phyloP scores from a whole-genome alignment of 768 basidiomycete species.

The Lentinula detonsa region DNA sequence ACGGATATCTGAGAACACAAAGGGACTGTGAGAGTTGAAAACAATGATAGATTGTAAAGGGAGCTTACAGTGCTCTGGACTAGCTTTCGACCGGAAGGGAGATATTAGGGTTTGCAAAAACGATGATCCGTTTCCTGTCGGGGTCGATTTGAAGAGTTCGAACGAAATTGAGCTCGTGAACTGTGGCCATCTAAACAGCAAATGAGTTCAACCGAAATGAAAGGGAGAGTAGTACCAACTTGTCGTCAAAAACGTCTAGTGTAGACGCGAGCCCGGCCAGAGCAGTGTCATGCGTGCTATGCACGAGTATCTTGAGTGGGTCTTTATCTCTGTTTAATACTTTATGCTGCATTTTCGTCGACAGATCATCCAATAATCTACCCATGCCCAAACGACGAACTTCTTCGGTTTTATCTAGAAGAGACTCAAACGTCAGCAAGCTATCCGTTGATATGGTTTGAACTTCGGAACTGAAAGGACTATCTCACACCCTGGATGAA shows the following conservation, averaged over 20 bases:
- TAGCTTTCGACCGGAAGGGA: conserved; percentile 22
- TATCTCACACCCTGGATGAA: conserved; percentile 17
- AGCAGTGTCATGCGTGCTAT: conserved; percentile 69
- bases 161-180: conserved; percentile 72
- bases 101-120: conserved; percentile 31
- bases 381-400: conserved; percentile 76
- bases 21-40: background rate
- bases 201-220: background rate
- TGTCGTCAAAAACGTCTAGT: conserved; percentile 68
- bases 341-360: conserved; percentile 58
- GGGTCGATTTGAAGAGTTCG: conserved; percentile 54
- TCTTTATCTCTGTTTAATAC: conserved; percentile 36
- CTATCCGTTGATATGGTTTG: background rate
- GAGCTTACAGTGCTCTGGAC: conserved; percentile 38
- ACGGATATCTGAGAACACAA: conserved; percentile 44
- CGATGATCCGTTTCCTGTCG: conserved; percentile 10
- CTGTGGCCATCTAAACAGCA: conserved; percentile 51
- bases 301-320: conserved; percentile 58
- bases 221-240: conserved; percentile 28
- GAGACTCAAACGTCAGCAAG: conserved; percentile 1
- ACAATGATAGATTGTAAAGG: background rate
- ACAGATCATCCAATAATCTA: conserved; percentile 58
- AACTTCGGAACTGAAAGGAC: background rate
- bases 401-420: conserved; percentile 64
- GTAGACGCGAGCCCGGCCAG: conserved; percentile 59